Evolutionary conservation across 2,329 filamentous ascomycete species (phyloP).

Genomic region (Xylaria sp.): DNA sequence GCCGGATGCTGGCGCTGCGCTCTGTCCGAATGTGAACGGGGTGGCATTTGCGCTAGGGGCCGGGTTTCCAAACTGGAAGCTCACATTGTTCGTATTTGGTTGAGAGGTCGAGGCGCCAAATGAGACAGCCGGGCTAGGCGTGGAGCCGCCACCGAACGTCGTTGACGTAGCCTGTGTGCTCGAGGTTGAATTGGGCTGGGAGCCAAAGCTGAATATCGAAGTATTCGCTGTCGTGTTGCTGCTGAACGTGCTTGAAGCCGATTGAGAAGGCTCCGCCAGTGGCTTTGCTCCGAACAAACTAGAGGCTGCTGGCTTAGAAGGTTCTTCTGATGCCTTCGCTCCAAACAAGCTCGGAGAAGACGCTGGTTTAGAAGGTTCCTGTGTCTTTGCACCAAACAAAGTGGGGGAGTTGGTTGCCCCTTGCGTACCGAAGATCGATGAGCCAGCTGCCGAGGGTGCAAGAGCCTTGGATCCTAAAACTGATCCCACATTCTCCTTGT

Average conservation of each 20-base stretch:
- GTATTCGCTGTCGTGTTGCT: conserved; percentile 14
- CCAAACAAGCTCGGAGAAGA: too few species aligned
- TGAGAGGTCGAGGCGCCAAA: conserved; percentile 27
- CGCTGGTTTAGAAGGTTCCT: conserved; percentile 24
- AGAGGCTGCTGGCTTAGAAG: conserved; percentile 45
- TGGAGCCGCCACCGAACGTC: conserved; percentile 8
- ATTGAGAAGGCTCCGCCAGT: conserved; percentile 24
- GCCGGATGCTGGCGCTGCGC: conserved; percentile 28
- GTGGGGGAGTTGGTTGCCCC: conserved; percentile 38
- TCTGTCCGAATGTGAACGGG: conserved; percentile 38
- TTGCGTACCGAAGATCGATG: conserved; percentile 48
- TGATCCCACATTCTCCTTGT: conserved; percentile 12
- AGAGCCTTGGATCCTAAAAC: conserved; percentile 36
- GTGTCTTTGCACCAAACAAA: conserved; percentile 37
- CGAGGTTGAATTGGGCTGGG: conserved; percentile 17
- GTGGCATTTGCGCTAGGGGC: conserved; percentile 8
- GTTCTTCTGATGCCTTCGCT: conserved; percentile 41
- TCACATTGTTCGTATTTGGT: conserved; percentile 23
- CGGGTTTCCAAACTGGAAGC: conserved; percentile 29
- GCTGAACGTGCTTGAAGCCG: conserved; percentile 29
- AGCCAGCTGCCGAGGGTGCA: conserved; percentile 30
- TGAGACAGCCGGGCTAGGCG: conserved; percentile 16
- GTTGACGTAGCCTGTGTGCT: conserved; percentile 19
- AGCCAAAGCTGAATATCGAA: conserved; percentile 34
- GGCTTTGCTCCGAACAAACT: conserved; percentile 36